phyloP scores from a whole-genome alignment of 2,329 filamentous ascomycete genomes.

The Colletotrichum zoysiae region DNA sequence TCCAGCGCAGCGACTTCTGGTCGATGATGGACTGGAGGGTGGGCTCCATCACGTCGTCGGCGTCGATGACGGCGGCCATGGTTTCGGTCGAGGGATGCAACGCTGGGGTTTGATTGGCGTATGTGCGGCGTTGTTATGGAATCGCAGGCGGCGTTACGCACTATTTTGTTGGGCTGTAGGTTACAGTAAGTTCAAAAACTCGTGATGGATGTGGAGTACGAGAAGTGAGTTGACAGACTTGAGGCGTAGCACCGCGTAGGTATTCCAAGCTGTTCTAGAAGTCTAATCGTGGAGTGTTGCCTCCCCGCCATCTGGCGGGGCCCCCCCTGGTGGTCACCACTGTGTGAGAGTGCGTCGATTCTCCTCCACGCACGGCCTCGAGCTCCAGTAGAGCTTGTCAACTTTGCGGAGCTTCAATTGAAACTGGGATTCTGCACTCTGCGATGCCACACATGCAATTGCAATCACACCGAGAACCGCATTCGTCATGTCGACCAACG shows the following conservation, averaged over 20 bases:
- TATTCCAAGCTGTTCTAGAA: constrained; percentile 42
- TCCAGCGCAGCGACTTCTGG: constrained; percentile 96
- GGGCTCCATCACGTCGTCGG: constrained; percentile 83
- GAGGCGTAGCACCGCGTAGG: constrained; percentile 9
- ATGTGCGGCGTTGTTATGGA: neutral
- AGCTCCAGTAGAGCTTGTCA: constrained; percentile 34
- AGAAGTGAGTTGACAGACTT: neutral
- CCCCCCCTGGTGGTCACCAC: constrained; percentile 16
- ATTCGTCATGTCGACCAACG: constrained; percentile 32
- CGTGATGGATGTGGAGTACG: neutral
- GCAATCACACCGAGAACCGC: neutral
- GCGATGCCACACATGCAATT: neutral
- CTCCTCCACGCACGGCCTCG: neutral
- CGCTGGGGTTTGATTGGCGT: neutral
- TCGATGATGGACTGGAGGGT: constrained; percentile 94
- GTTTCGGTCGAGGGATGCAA: constrained; percentile 41
- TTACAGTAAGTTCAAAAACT: neutral
- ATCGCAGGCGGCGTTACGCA: neutral
- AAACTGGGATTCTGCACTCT: neutral
- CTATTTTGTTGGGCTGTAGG: neutral
- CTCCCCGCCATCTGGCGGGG: constrained; percentile 40
- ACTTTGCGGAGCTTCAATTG: constrained; percentile 22
- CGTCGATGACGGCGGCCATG: constrained; percentile 67
- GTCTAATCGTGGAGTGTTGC: constrained; percentile 11
- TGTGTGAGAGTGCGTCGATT: neutral